Base-by-base conservation (phyloP, 2,329 filamentous ascomycete genomes). In the Beauveria scarabaeidicola region DNA sequence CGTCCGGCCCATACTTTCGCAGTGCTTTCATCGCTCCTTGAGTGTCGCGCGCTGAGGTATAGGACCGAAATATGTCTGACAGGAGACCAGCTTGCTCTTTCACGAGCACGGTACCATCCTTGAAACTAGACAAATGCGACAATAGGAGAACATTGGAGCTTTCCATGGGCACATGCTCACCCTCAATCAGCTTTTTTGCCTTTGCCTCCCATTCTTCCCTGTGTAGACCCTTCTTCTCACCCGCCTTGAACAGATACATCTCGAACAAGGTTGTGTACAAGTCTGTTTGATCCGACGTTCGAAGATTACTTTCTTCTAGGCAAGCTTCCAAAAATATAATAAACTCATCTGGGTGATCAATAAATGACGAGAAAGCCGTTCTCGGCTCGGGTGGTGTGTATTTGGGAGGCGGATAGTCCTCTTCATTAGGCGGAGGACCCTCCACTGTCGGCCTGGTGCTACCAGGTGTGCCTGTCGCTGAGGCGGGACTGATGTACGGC, bases 41-140 rank as follows among this genome's bases (percentile, higher is more conserved):
- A 0, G 94, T 99, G 71, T 99, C 94, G 64, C 91, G 91, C 23
- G 92, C 91, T 1, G 91, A 86, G 1, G 93, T 96, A 71, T 96
- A 97, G 1, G 93, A 97, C 52, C 94, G 87, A 77, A 99, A 97
- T 61, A 99, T 97, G 73, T 99, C 94, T 60, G 92, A 94, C 46
- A 90, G 82, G 3, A 99, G 81, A 21, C 92, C 91, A 61, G 95
- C 90, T 69, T 97, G 90, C 75, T 99, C 94, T 65, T 92, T 90
- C 59, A 99, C 92, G 1, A 99, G 82, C 1, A 91, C 90, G 0
- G 91, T 96, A 19, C 94, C 94, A 68, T 95, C 91, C 48, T 84
- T 82, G 76, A 97, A 99, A 66, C 91, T 84, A 4, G 92, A 92
- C 3, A 99, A 79, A 68, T 97, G 91, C 0, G 95, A 99, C 2